phyloP scores from a whole-genome alignment of 805 yeast species.

The Wickerhamiella dianesei region DNA sequence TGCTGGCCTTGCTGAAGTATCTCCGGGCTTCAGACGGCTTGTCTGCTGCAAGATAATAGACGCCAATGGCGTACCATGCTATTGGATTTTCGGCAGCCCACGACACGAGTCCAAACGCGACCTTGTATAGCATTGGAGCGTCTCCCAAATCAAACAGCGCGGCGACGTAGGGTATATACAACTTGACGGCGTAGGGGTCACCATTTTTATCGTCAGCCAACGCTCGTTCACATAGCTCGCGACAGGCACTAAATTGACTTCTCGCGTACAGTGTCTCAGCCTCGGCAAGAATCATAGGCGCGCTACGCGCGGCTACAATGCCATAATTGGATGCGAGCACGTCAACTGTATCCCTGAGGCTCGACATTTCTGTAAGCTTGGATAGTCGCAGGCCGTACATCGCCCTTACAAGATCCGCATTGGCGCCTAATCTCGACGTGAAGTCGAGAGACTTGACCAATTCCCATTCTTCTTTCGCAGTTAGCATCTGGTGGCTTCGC shows the following conservation, averaged over 20 bases:
- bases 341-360: constrained; percentile 51
- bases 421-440: constrained; percentile 51
- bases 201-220: constrained; percentile 11
- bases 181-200: constrained; percentile 60
- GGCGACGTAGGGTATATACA: constrained; percentile 67
- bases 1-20: constrained; percentile 77
- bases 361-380: constrained; percentile 46
- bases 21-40: constrained; percentile 72
- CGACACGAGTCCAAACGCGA: constrained; percentile 79
- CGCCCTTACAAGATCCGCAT: constrained; percentile 63
- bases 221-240: constrained; percentile 51
- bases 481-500: constrained; percentile 53
- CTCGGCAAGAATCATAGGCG: constrained; percentile 52
- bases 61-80: constrained; percentile 88
- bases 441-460: constrained; percentile 50
- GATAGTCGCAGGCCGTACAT: constrained; percentile 65
- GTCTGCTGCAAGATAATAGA: constrained; percentile 65
- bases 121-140: constrained; percentile 60
- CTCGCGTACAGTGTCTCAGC: constrained; percentile 62
- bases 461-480: constrained; percentile 48
- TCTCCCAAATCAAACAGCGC: constrained; percentile 77
- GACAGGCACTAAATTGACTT: constrained; percentile 66
- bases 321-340: constrained; percentile 59
- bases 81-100: constrained; percentile 65
- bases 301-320: constrained; percentile 39